phyloP scores from a whole-genome alignment of 495 filamentous ascomycete species.

The Penicillium canescens region DNA sequence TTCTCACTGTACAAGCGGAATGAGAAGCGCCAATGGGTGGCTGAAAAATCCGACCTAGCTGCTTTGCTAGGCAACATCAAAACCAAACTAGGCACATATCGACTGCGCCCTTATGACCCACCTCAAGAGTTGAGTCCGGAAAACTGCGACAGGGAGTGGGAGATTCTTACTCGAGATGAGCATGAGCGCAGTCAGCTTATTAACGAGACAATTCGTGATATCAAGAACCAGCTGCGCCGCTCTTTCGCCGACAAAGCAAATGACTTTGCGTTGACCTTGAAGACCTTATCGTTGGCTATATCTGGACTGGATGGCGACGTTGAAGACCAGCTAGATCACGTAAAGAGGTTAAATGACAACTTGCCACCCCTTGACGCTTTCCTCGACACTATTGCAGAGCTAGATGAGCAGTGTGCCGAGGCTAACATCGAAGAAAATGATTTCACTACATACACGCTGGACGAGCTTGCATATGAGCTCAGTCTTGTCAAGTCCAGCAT shows the following conservation, averaged over 20 bases:
- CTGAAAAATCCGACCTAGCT: conserved; percentile 93
- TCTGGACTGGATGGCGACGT: conserved; percentile 94
- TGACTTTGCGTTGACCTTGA: conserved; percentile 90
- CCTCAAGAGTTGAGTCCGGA: conserved; percentile 78
- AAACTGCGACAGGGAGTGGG: conserved; percentile 80
- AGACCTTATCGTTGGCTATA: conserved; percentile 89
- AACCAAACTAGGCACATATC: conserved; percentile 94
- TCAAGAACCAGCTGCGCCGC: conserved; percentile 90
- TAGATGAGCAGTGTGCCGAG: conserved; percentile 88
- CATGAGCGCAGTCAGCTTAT: conserved; percentile 86
- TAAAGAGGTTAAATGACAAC: conserved; percentile 74
- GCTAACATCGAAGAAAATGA: conserved; percentile 99
- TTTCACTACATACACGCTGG: conserved; percentile 95
- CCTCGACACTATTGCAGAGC: conserved; percentile 74
- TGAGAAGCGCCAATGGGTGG: conserved; percentile 91
- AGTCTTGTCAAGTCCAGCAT: conserved; percentile 87
- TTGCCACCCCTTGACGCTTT: conserved; percentile 86
- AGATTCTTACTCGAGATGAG: conserved; percentile 72
- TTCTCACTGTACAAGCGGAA: conserved; percentile 87
- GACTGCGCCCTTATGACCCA: conserved; percentile 86
- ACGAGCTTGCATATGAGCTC: conserved; percentile 92
- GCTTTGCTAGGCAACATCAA: conserved; percentile 97
- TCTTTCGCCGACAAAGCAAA: conserved; percentile 96
- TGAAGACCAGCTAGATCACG: conserved; percentile 88
- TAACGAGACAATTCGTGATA: conserved; percentile 97